phyloP scores from a whole-genome alignment of 139 green algal species.

The Coelastrella sp. region DNA sequence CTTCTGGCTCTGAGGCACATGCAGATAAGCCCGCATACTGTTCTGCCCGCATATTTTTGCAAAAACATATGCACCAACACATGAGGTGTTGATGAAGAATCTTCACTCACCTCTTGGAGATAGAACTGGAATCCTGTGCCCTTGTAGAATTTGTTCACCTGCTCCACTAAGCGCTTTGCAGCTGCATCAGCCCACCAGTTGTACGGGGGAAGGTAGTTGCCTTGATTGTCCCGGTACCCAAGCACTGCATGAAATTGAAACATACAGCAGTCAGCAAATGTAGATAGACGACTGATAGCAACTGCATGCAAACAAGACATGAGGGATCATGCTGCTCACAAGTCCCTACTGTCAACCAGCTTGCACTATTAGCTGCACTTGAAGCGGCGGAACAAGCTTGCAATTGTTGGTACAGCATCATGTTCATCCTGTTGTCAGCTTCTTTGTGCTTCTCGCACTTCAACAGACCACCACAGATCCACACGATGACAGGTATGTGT shows the following conservation, averaged over 20 bases:
- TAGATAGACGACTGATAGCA: too few relatives aligned
- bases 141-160: conserved; percentile 35
- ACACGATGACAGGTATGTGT: background rate
- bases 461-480: background rate
- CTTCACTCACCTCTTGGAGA: background rate
- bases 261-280: background rate
- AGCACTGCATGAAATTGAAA: conserved; percentile 26
- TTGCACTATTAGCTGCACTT: too few relatives aligned
- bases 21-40: too few relatives aligned
- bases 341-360: too few relatives aligned
- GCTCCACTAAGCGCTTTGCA: conserved; percentile 23
- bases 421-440: background rate
- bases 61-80: background rate
- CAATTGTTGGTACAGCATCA: background rate
- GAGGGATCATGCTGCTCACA: too few relatives aligned
- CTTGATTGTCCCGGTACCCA: conserved; percentile 31
- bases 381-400: background rate
- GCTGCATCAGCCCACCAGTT: conserved; percentile 45
- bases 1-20: too few relatives aligned
- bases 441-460: background rate
- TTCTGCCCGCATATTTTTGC: background rate
- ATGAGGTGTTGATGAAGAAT: background rate
- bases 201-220: conserved; percentile 37
- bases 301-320: background rate
- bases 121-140: conserved; percentile 34